Conservation (phyloP, 2,329 filamentous ascomycete species). For the Pyrenochaeta sp. region DNA sequence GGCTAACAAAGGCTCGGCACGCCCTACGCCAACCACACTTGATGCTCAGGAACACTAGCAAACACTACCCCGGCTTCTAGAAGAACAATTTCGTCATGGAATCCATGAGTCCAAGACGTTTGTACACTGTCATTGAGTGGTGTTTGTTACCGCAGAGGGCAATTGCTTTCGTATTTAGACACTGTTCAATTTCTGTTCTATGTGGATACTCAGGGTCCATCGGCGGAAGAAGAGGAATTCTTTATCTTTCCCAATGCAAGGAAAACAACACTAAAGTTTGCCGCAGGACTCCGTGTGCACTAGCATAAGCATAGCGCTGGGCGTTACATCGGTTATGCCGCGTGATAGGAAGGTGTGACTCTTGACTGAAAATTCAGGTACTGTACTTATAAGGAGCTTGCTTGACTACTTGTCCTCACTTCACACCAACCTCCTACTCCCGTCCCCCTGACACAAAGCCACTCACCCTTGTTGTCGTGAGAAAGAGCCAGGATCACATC, state of each 20-base stretch:
- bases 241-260: constrained; percentile 25
- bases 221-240: constrained; percentile 12
- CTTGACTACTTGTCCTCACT: constrained; percentile 5
- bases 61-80: constrained; percentile 16
- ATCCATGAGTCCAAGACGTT: constrained; percentile 1
- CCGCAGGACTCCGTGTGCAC: constrained; percentile 21
- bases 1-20: constrained; percentile 33
- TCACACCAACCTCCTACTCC: background rate
- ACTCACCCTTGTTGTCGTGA: background rate
- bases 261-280: constrained; percentile 17
- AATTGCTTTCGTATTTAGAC: constrained; percentile 6
- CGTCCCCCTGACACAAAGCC: background rate
- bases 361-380: constrained; percentile 24
- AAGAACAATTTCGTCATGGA: constrained; percentile 14
- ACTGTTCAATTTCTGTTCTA: background rate
- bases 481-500: background rate
- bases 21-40: constrained; percentile 23
- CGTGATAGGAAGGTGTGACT: constrained; percentile 41
- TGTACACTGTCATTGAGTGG: background rate
- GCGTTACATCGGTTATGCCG: constrained; percentile 22
- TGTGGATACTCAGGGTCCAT: constrained; percentile 8
- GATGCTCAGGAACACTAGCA: constrained; percentile 15
- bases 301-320: constrained; percentile 20
- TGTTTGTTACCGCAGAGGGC: constrained; percentile 1
- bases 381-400: constrained; percentile 25